These are phyloP conservation scores for Phytopythium ostracodes DNA, from an alignment of 352 stramenopile species.

Conservation along the genomic window DNA sequence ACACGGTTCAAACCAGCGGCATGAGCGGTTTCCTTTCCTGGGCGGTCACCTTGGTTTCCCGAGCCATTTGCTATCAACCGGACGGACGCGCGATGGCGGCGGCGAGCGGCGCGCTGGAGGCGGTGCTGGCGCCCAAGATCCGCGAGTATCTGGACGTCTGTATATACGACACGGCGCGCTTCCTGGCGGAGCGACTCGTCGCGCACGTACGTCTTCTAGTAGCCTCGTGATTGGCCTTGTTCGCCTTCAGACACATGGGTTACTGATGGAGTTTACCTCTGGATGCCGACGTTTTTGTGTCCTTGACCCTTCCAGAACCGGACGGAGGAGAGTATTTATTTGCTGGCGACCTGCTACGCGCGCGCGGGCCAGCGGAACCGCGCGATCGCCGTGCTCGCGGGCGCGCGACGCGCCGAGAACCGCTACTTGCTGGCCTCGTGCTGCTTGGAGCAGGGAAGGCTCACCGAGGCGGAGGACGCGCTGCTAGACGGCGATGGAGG, in stretches of 20 bases:
- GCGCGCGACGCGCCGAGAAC: slow-evolving; percentile 39
- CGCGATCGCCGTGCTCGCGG: slow-evolving; percentile 53
- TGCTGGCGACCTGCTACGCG: slow-evolving; percentile 68
- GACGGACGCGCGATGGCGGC: slow-evolving; percentile 16
- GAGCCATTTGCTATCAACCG: slow-evolving; percentile 1
- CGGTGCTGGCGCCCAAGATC: slow-evolving; percentile 39
- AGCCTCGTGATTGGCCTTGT: not conserved
- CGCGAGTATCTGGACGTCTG: slow-evolving; percentile 48
- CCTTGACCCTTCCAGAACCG: slow-evolving; percentile 28
- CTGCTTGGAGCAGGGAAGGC: slow-evolving; percentile 64
- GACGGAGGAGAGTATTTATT: slow-evolving; percentile 47
- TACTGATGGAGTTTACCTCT: slow-evolving; percentile 6
- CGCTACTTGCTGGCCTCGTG: slow-evolving; percentile 65
- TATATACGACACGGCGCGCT: slow-evolving; percentile 65
- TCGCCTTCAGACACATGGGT: not conserved
- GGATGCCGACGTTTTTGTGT: too few relatives aligned
- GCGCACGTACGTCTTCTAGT: slow-evolving; percentile 46
- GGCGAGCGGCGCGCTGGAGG: slow-evolving; percentile 33
- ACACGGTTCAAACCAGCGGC: not conserved
- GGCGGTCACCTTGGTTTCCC: not conserved
- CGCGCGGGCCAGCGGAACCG: slow-evolving; percentile 44
- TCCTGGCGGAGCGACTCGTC: slow-evolving; percentile 80
- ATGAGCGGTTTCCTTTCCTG: not conserved
- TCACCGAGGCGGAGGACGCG: slow-evolving; percentile 89
- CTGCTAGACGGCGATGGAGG: slow-evolving; percentile 55